phyloP scores from a whole-genome alignment of 106 monocot species.

The Gastrodia elata region DNA sequence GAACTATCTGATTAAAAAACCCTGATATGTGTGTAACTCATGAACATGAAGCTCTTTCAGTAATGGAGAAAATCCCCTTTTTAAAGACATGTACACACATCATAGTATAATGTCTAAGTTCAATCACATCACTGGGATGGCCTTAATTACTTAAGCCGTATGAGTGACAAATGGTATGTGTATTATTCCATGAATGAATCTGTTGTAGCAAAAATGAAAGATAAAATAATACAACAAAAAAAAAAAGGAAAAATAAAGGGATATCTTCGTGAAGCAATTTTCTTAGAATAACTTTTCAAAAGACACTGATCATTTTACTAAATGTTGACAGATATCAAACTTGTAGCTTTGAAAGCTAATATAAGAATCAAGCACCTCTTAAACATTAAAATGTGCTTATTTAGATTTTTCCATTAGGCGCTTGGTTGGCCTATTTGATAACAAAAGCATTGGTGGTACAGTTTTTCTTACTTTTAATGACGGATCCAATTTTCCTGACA shows the following conservation, averaged over 20 bases:
- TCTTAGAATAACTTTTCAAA: conserved; percentile 1
- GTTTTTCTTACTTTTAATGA: conserved; percentile 28
- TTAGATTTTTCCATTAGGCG: neutral
- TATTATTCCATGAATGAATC: neutral
- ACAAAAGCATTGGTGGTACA: neutral
- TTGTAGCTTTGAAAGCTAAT: neutral
- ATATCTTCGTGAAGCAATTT: neutral
- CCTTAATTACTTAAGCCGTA: neutral
- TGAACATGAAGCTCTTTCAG: neutral
- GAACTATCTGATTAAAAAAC: neutral
- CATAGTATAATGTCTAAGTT: neutral
- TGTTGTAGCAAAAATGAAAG: neutral
- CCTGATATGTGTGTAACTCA: neutral
- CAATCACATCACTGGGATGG: neutral
- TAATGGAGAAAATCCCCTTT: neutral
- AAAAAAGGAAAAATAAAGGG: neutral
- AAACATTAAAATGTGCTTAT: neutral
- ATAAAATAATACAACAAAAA: neutral
- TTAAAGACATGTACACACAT: neutral
- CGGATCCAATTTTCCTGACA: conserved; percentile 39
- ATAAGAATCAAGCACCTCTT: neutral
- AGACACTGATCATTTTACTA: neutral
- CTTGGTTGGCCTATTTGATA: neutral
- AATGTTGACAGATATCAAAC: neutral
- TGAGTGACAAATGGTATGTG: neutral